Conservation (phyloP, 2,329 filamentous ascomycete genomes). For the Alternaria viburni region DNA sequence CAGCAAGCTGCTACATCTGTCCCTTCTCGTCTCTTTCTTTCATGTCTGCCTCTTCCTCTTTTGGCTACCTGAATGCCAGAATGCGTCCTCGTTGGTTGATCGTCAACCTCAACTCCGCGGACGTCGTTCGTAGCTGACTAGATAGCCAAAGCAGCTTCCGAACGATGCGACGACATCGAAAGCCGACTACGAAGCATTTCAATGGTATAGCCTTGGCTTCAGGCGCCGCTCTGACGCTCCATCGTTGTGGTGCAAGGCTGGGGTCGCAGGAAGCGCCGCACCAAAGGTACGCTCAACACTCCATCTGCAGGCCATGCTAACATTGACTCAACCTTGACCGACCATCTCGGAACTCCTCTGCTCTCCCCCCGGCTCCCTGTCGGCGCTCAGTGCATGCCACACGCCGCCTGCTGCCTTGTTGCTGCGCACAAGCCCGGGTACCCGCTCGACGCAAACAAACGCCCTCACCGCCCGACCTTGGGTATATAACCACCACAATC, state of each 20-base stretch:
- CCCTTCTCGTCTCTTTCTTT: background rate
- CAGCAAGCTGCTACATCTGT: background rate
- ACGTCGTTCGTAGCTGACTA: background rate
- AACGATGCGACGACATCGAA: background rate
- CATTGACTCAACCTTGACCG: background rate
- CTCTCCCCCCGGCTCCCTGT: background rate
- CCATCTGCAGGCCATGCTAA: background rate
- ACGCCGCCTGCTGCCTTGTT: constrained; percentile 1
- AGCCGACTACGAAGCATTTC: background rate
- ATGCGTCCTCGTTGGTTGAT: background rate
- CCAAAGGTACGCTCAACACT: background rate
- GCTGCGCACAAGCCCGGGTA: background rate
- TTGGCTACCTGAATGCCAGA: background rate
- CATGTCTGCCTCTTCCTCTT: background rate
- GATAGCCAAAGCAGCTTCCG: background rate
- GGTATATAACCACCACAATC: background rate
- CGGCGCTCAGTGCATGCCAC: background rate
- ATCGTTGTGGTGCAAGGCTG: background rate
- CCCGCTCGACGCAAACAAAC: background rate
- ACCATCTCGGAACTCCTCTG: background rate
- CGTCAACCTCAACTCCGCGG: background rate
- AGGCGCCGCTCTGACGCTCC: background rate
- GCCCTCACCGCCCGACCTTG: background rate
- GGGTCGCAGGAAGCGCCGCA: background rate
- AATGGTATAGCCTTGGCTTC: background rate